Base-by-base conservation (phyloP, 1,284 basidiomycete species). In the Vanrija sp. region DNA sequence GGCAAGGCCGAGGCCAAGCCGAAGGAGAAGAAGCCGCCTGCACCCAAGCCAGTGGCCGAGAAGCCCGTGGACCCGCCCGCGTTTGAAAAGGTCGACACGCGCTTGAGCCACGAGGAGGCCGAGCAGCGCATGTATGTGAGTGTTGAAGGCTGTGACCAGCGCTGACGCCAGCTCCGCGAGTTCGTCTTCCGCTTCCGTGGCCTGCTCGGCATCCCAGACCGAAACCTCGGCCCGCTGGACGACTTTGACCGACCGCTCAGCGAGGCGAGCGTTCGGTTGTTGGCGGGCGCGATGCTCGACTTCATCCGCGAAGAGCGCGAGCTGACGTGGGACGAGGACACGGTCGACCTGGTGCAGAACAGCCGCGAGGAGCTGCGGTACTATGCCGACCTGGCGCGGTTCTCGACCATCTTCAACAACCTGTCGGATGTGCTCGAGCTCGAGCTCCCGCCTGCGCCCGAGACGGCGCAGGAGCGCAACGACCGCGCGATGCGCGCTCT, bases 161-260 rank as follows among this genome's bases (percentile, higher is more conserved):
- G 41, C 46, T 52, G 38, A 63, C 49, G 23, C 19, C 43, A 69
- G 66, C 48, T 73, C 22, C 67, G 71, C 48, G 71, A 73, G 59
- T 72, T 65, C 39, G 51, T 72, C 15, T 54, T 62, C 41, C 64
- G 71, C 2, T 73, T 73, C 52, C 48, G 65, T 39, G 25, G 36
- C 2, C 41, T 66, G 4, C 50, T 73, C n/a, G 52, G 52, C 10
- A 44, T 73, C 7, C 66, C 68, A 1, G 71, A 72, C 35, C 56
- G 71, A 45, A 56, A 61, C 7, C 56, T 73, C 8, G 48, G 53
- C n/a, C 52, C 62, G 1, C 47, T 73, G 45, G 71, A 73, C 54
- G 70, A 73, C 55, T 72, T 73, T 52, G 71, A 73, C 56, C 58
- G 69, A 25, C 64, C 70, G 3, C 48, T 72, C 5, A 65, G 62